These are phyloP conservation scores for Sphaerobolus stellatus DNA, from an alignment of 1,284 basidiomycete genomes.

Conservation along the genomic window DNA sequence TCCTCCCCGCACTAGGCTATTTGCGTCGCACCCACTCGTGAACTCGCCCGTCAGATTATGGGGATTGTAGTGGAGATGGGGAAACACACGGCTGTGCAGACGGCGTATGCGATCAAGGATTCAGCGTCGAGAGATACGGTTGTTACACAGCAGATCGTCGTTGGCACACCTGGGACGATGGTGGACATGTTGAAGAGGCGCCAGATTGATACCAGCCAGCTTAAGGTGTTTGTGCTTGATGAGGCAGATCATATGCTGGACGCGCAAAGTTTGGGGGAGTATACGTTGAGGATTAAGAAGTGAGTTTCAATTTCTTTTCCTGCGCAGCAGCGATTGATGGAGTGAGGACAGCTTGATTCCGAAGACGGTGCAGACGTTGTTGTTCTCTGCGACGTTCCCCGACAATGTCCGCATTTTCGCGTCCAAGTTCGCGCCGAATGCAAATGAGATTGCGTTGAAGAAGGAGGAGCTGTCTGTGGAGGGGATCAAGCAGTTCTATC, in stretches of 20 bases:
- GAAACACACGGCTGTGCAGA: conserved; percentile 90
- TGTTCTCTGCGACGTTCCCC: conserved; percentile 98
- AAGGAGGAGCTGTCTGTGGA: conserved; percentile 94
- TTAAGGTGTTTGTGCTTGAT: conserved; percentile 96
- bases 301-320: conserved; percentile 37
- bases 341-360: conserved; percentile 58
- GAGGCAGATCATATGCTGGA: conserved; percentile 99
- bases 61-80: conserved; percentile 93
- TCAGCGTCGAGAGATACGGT: conserved; percentile 65
- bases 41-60: conserved; percentile 97
- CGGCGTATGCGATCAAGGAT: conserved; percentile 94
- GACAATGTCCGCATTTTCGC: conserved; percentile 91
- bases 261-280: conserved; percentile 94
- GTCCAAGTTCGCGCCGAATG: conserved; percentile 85
- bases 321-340: not conserved
- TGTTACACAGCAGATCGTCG: conserved; percentile 87
- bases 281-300: conserved; percentile 95
- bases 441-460: conserved; percentile 96
- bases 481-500: conserved; percentile 96
- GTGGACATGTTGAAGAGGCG: conserved; percentile 76
- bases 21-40: conserved; percentile 92
- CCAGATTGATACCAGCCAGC: conserved; percentile 74
- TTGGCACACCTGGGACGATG: conserved; percentile 97
- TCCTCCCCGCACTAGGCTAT: conserved; percentile 60
- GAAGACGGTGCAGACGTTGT: conserved; percentile 78